phyloP scores from a whole-genome alignment of 1,284 basidiomycete genomes.

The Bjerkandera adusta region DNA sequence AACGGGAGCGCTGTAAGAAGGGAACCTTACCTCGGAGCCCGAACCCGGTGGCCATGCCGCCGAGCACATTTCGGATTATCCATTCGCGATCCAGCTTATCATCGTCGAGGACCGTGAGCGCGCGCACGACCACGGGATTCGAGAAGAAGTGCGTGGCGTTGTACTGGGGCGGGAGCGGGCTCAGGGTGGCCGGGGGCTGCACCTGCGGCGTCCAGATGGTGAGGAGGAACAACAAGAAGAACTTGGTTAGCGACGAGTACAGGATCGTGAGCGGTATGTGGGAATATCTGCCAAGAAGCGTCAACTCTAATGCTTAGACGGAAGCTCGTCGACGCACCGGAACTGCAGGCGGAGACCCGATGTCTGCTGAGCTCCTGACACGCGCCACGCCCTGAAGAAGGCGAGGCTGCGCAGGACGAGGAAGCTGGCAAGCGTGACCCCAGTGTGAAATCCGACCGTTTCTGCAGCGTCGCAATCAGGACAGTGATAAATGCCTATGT shows the following conservation, averaged over 20 bases:
- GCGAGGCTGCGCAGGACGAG: slow-evolving; percentile 44
- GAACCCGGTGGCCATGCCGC: slow-evolving; percentile 81
- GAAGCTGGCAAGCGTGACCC: slow-evolving; percentile 57
- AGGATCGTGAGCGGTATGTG: slow-evolving; percentile 79
- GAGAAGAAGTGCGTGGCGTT: slow-evolving; percentile 25
- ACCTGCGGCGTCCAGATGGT: slow-evolving; percentile 75
- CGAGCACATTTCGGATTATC: slow-evolving; percentile 81
- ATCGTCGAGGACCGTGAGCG: slow-evolving; percentile 57
- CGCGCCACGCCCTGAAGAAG: slow-evolving; percentile 27
- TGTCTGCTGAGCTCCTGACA: slow-evolving; percentile 15
- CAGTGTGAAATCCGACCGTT: slow-evolving; percentile 68
- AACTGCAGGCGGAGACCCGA: slow-evolving; percentile 66
- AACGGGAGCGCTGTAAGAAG: not conserved
- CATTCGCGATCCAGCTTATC: slow-evolving; percentile 77
- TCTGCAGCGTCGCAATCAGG: slow-evolving; percentile 39
- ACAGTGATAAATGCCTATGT: slow-evolving; percentile 7
- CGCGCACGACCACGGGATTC: slow-evolving; percentile 34
- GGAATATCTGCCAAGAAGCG: slow-evolving; percentile 46
- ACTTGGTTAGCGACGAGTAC: slow-evolving; percentile 85
- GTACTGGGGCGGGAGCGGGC: slow-evolving; percentile 19
- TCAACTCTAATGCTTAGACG: not conserved
- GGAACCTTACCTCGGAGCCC: slow-evolving; percentile 50
- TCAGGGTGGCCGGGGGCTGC: slow-evolving; percentile 5
- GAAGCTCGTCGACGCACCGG: slow-evolving; percentile 35
- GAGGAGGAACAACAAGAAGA: slow-evolving; percentile 80